These are phyloP conservation scores for Camellia sinensis DNA, from an alignment of 148 eudicot genomes.

Conservation along the genomic window DNA sequence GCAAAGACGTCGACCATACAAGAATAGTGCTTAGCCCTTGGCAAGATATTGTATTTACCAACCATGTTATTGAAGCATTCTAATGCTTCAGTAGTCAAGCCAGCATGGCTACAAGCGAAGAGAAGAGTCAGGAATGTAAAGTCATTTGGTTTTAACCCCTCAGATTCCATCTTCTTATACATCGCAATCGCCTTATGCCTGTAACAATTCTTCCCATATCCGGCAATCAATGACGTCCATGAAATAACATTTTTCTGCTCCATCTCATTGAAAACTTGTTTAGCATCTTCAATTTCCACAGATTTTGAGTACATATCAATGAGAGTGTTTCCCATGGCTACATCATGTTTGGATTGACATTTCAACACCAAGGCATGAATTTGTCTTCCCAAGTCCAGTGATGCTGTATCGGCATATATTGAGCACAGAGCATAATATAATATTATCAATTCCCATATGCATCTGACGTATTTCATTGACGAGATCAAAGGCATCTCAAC, in stretches of 20 bases:
- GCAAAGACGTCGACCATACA: constrained; percentile 23
- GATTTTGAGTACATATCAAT: constrained; percentile 28
- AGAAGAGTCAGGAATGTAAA: constrained; percentile 20
- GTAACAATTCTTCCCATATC: constrained; percentile 19
- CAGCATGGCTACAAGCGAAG: constrained; percentile 29
- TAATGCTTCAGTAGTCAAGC: constrained; percentile 21
- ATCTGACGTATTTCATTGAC: constrained; percentile 19
- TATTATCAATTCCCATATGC: constrained; percentile 13
- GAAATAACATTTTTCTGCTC: constrained; percentile 22
- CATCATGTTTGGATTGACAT: constrained; percentile 16
- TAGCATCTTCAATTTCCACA: constrained; percentile 18
- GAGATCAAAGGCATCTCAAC: constrained; percentile 19
- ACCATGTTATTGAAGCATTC: constrained; percentile 23
- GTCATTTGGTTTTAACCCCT: constrained; percentile 24
- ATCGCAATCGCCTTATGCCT: constrained; percentile 10
- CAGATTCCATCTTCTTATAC: constrained; percentile 18
- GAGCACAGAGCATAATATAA: constrained; percentile 23
- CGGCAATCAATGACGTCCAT: constrained; percentile 22
- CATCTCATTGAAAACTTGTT: constrained; percentile 14
- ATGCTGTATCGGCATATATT: constrained; percentile 15
- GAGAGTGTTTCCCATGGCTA: constrained; percentile 21
- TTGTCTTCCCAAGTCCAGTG: constrained; percentile 17
- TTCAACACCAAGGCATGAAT: constrained; percentile 24
- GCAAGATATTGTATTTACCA: constrained; percentile 14
- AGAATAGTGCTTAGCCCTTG: constrained; percentile 20